A percentile compares a stretch with the other conserved stretches of the same genome.
Conservation (phyloP, 2,329 filamentous ascomycete genomes). For the Byssochlamys sp. region DNA sequence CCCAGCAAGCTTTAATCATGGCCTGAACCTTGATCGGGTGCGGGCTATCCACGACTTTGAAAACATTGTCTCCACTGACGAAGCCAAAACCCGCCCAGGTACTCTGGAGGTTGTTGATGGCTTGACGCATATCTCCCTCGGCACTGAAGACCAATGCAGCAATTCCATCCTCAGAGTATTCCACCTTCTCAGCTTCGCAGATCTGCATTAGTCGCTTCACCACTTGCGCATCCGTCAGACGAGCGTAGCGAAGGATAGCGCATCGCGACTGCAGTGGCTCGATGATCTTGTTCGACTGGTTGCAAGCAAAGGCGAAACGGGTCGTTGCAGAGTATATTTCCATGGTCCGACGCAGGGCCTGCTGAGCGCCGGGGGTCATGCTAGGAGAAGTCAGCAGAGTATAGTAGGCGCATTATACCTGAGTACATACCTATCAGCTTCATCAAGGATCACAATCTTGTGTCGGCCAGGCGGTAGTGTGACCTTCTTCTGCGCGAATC, state of each 20-base stretch:
- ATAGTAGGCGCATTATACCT: neutral
- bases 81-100: conserved; percentile 90
- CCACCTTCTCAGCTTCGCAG: conserved; percentile 79
- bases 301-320: conserved; percentile 94
- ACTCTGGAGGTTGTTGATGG: conserved; percentile 95
- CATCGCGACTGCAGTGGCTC: conserved; percentile 96
- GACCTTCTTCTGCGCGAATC: conserved; percentile 97
- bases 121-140: conserved; percentile 96
- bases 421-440: conserved; percentile 64
- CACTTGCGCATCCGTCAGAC: conserved; percentile 83
- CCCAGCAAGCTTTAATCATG: conserved; percentile 95
- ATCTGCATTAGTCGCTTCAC: conserved; percentile 86
- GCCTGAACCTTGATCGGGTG: conserved; percentile 97
- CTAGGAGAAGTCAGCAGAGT: conserved; percentile 23
- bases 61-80: conserved; percentile 95
- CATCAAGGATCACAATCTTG: conserved; percentile 94
- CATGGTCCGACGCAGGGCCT: conserved; percentile 91
- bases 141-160: conserved; percentile 95
- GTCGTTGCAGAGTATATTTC: conserved; percentile 97
- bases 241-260: conserved; percentile 86
- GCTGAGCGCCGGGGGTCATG: conserved; percentile 94
- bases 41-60: conserved; percentile 91
- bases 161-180: conserved; percentile 84
- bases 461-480: conserved; percentile 82
- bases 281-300: conserved; percentile 98